Base-by-base conservation (phyloP, 805 yeast genomes). In the Myxozyma mucilagina region DNA sequence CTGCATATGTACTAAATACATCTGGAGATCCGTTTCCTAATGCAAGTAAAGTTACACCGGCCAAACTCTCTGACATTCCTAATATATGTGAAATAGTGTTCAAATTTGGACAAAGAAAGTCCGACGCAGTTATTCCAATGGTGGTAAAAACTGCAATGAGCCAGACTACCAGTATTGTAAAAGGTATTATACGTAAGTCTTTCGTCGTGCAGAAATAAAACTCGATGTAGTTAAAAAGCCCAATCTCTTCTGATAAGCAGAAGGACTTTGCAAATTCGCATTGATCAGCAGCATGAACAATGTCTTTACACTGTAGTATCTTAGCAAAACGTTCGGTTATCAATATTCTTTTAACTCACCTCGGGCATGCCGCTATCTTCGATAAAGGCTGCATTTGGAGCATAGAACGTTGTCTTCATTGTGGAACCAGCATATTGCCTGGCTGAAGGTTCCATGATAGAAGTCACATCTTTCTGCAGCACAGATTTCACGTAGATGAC, bases 11-110 rank as follows among this genome's bases (percentile, higher is more conserved):
- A 50, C 93, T 83, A 41, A 91, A 81, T 2, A 93, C 84, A 72
- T 93, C 99, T 0, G 97, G 97, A 0, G 96, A 81, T 2, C 97
- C 96, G 74, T 93, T 93, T 0, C 97, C 98, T 62, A 93, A 79
- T 0, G 98, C 96, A 55, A 94, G 76, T 24, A 93, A 75, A 0
- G 97, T 92, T 66, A 93, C 80, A 0, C 98, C 98, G 11, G 71
- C 67, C 18, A 92, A 75, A 60, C 88, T 84, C 61, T 90, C 94
- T 16, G 92, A 83, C 53, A 93, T 74, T 8, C 83, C 80, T 9
- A 90, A 73, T 14, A 80, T 71, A 13, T 78, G 77, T 0, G 97
- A 85, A 14, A 92, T 79, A 18, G 84, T 78, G 49, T 85, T 81
- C 34, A 92, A 73, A 65, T 89, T 90, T 1, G 97, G 96, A 45